These are phyloP conservation scores for Oryza australiensis DNA, from an alignment of 176 grass and related monocot species.

Conservation along the genomic window DNA sequence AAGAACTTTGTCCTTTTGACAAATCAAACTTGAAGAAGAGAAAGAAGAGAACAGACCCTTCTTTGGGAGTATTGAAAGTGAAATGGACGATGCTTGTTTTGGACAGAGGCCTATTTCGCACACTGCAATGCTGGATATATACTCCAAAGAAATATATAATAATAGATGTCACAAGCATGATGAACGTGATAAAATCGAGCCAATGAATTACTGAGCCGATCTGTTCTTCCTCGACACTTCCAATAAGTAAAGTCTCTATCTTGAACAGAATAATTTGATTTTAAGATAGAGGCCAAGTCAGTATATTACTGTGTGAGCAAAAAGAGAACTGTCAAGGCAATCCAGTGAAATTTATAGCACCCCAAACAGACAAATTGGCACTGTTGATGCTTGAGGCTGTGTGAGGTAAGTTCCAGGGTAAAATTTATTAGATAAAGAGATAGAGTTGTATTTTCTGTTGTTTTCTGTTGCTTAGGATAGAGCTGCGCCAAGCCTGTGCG, in stretches of 20 bases:
- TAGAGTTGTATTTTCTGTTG: too few species aligned
- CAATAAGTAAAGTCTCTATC: not conserved
- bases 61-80: not conserved
- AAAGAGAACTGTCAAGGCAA: not conserved
- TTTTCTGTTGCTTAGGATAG: too few species aligned
- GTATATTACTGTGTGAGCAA: not conserved
- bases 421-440: too few species aligned
- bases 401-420: not conserved
- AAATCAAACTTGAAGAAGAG: not conserved
- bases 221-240: not conserved
- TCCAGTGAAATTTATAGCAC: not conserved
- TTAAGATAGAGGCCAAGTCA: not conserved
- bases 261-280: not conserved
- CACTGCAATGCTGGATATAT: not conserved
- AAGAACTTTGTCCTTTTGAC: not conserved
- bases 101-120: not conserved
- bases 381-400: too few species aligned
- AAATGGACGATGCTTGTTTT: not conserved
- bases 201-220: not conserved
- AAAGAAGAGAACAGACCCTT: not conserved
- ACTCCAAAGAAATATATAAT: not conserved
- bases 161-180: not conserved
- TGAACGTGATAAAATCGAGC: not conserved
- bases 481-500: too few species aligned
- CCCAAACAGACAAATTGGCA: not conserved